These are phyloP conservation scores for Secale cereale DNA, from an alignment of 176 grass and related monocot species.

Conservation along the genomic window DNA sequence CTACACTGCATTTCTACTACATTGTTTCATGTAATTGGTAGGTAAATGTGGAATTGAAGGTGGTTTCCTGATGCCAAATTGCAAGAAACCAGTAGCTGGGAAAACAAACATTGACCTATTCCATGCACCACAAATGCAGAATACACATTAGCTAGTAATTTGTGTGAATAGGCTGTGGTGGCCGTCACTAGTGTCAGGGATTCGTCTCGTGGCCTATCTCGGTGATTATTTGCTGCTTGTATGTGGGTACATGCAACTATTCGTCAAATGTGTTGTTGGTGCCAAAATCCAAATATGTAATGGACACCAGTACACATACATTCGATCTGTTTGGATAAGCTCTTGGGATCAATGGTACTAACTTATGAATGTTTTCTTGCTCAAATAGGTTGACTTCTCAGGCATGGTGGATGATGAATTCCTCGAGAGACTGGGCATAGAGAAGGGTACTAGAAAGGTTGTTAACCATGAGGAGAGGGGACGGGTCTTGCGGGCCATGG, in stretches of 20 bases:
- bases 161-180: not conserved
- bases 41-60: not conserved
- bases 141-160: not conserved
- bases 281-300: not conserved
- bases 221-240: not conserved
- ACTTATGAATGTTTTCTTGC: not conserved
- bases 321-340: not conserved
- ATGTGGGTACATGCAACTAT: not conserved
- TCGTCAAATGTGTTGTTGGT: not conserved
- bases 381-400: slow-evolving; percentile 81
- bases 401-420: slow-evolving; percentile 83
- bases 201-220: not conserved
- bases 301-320: not conserved
- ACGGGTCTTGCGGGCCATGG: slow-evolving; percentile 73
- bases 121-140: not conserved
- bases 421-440: slow-evolving; percentile 59
- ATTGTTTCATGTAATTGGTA: not conserved
- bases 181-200: not conserved
- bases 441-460: slow-evolving; percentile 80
- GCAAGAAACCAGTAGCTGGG: not conserved
- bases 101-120: not conserved
- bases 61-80: not conserved
- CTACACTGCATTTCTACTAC: not conserved
- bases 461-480: slow-evolving; percentile 96
- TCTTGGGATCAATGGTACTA: not conserved